phyloP scores from a whole-genome alignment of 495 filamentous ascomycete genomes.

The Xylaria nigripes region DNA sequence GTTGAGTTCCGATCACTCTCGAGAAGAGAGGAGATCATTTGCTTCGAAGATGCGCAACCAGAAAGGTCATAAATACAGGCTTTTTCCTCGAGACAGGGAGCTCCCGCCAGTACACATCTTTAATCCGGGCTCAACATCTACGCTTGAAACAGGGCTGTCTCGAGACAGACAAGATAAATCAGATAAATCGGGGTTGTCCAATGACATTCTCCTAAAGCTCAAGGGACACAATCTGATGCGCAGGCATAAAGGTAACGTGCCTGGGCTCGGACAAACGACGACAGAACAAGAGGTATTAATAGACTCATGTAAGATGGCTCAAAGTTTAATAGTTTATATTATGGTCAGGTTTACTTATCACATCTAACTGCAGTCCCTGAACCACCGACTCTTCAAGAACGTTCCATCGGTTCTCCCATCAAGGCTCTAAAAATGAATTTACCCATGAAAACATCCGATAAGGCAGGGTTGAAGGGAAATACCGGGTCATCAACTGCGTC shows the following conservation, averaged over 20 bases:
- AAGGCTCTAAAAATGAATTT: slow-evolving; percentile 39
- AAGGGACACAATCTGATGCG: slow-evolving; percentile 46
- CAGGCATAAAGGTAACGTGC: slow-evolving; percentile 54
- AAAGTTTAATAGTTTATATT: not conserved
- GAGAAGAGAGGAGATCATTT: slow-evolving; percentile 37
- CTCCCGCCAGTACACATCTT: slow-evolving; percentile 32
- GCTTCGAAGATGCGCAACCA: slow-evolving; percentile 47
- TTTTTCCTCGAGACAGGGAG: slow-evolving; percentile 43
- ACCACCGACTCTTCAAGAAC: slow-evolving; percentile 56
- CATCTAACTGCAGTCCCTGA: slow-evolving; percentile 63
- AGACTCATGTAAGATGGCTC: slow-evolving; percentile 60
- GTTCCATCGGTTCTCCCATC: slow-evolving; percentile 57
- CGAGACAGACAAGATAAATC: slow-evolving; percentile 35
- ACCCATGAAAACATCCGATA: slow-evolving; percentile 35
- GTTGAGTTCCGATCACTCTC: slow-evolving; percentile 25
- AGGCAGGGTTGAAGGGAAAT: too few species aligned
- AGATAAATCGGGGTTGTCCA: slow-evolving; percentile 22
- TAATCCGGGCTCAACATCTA: slow-evolving; percentile 44
- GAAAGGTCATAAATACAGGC: slow-evolving; percentile 41
- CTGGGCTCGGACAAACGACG: slow-evolving; percentile 58
- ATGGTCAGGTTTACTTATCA: slow-evolving; percentile 21
- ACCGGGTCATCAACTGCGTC: too few species aligned
- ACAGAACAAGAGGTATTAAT: slow-evolving; percentile 58
- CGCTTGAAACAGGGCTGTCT: slow-evolving; percentile 38
- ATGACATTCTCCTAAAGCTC: slow-evolving; percentile 39